Base-by-base conservation (phyloP, 163 green algal species). In the Trebouxiophyceae sp. region DNA sequence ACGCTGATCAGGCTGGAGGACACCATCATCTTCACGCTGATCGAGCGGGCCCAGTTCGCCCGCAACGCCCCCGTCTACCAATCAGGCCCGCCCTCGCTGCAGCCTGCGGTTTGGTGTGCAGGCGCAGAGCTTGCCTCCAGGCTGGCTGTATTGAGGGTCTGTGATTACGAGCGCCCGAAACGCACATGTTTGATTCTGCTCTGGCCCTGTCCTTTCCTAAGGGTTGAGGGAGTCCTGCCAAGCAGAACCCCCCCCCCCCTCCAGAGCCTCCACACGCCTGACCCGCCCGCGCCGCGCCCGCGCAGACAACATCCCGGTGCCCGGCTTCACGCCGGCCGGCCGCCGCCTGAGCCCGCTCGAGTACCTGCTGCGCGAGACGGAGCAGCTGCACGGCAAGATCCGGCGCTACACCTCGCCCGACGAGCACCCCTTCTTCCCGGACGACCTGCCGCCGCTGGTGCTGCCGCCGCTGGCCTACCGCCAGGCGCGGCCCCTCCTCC, bases 11-110 rank as follows among this genome's bases (percentile, higher is more conserved):
- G 86, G 5, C 88, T 95, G 78, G 94, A 98, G 69, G 94, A 99
- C 81, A 97, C 85, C 32, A 99, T 99, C 61, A 97, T 99, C 65
- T 99, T 97, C 75, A 77, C 68, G 28, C 73, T 99, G 39, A 96
- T 98, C 29, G 91, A 98, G 78, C 70, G 94, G 0, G 82, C 89
- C 4, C 94, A 77, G 71, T 98, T 94, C 68, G 79, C 81, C 5
- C 65, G 72, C 31, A 98, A 99, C 71, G 57, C 70, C 0, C 45
- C 81, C 1, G 81, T 97, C 2, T 99, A 99, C 67, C 44, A 81
- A n/a, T 32, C 82, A 27, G 82, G 77, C 6, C 84, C 68, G 23
- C n/a, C n/a, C n/a, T n/a, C n/a, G n/a, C n/a, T n/a, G n/a, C n/a
- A n/a, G n/a, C n/a, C n/a, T n/a, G n/a, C n/a, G n/a, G n/a, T n/a